These are phyloP conservation scores for Knoxdaviesia proteae DNA, from an alignment of 2,329 filamentous ascomycete species.

Conservation along the genomic window DNA sequence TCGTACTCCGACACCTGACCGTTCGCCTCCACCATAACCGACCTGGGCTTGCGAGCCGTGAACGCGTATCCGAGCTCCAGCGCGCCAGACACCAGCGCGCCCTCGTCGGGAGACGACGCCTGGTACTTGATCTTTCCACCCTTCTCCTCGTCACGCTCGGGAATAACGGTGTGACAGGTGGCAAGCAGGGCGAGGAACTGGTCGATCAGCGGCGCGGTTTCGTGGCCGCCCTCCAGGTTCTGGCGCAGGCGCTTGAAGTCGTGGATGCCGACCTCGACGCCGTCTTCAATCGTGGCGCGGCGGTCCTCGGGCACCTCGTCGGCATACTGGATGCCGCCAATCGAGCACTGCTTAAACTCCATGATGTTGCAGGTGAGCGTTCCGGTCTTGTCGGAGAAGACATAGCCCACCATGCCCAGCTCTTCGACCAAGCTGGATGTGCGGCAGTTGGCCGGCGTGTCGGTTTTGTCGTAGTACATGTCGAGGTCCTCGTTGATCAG, in stretches of 20 bases:
- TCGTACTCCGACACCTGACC: constrained; percentile 66
- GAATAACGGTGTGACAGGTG: constrained; percentile 94
- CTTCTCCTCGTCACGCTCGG: constrained; percentile 63
- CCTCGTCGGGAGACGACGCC: constrained; percentile 90
- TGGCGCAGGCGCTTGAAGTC: constrained; percentile 58
- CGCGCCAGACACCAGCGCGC: constrained; percentile 86
- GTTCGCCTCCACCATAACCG: constrained; percentile 63
- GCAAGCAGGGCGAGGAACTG: constrained; percentile 76
- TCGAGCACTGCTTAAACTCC: constrained; percentile 93
- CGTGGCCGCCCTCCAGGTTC: constrained; percentile 40
- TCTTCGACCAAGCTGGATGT: constrained; percentile 95
- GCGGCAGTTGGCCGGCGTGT: constrained; percentile 86
- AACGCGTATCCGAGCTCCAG: constrained; percentile 74
- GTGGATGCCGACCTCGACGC: constrained; percentile 57
- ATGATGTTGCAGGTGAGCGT: constrained; percentile 94
- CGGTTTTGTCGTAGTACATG: constrained; percentile 90
- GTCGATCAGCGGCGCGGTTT: constrained; percentile 32
- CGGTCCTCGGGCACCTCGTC: constrained; percentile 84
- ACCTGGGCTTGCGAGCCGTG: constrained; percentile 68
- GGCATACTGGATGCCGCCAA: constrained; percentile 83
- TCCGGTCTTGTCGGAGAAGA: constrained; percentile 96
- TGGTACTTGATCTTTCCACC: constrained; percentile 83
- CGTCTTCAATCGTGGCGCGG: constrained; percentile 62
- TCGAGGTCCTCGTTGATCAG: constrained; percentile 95
- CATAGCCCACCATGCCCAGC: constrained; percentile 92